Percentiles rank a stretch among this genome's conserved stretches.
Evolutionary conservation across 1,284 basidiomycete genomes (phyloP).

Genomic region (Boletus albobrunnescens): DNA sequence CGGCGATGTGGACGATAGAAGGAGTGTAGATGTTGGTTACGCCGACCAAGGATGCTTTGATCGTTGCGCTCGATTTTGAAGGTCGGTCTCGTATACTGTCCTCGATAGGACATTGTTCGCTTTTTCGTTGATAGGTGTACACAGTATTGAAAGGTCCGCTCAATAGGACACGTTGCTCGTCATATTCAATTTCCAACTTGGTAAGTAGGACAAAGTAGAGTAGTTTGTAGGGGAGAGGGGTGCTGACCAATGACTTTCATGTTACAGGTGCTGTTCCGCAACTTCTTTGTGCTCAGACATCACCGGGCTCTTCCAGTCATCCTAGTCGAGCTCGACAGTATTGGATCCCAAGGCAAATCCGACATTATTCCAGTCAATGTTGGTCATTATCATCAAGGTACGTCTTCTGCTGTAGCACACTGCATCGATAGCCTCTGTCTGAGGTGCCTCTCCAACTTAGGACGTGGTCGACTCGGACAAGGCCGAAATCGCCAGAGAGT

Average conservation of each 20-base stretch:
- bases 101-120: neutral
- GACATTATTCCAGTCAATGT: constrained; percentile 52
- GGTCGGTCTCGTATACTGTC: constrained; percentile 29
- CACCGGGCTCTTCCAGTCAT: constrained; percentile 57
- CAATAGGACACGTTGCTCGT: constrained; percentile 63
- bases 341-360: constrained; percentile 57
- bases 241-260: neutral
- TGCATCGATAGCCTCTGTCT: neutral
- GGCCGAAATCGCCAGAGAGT: constrained; percentile 47
- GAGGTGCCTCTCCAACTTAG: constrained; percentile 25
- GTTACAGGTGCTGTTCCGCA: constrained; percentile 55
- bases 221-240: too few relatives aligned
- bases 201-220: neutral
- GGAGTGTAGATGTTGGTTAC: constrained; percentile 69
- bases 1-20: constrained; percentile 63
- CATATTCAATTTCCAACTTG: constrained; percentile 63
- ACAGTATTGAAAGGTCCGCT: constrained; percentile 58
- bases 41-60: constrained; percentile 49
- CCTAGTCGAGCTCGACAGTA: constrained; percentile 58
- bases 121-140: constrained; percentile 44
- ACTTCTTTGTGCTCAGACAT: constrained; percentile 64
- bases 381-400: constrained; percentile 64
- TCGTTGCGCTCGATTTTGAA: constrained; percentile 65
- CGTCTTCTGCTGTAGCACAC: neutral
- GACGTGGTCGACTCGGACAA: constrained; percentile 59